Evolutionary conservation across 305 asterid genomes (phyloP).

Genomic region (Fraxinus ornus): DNA sequence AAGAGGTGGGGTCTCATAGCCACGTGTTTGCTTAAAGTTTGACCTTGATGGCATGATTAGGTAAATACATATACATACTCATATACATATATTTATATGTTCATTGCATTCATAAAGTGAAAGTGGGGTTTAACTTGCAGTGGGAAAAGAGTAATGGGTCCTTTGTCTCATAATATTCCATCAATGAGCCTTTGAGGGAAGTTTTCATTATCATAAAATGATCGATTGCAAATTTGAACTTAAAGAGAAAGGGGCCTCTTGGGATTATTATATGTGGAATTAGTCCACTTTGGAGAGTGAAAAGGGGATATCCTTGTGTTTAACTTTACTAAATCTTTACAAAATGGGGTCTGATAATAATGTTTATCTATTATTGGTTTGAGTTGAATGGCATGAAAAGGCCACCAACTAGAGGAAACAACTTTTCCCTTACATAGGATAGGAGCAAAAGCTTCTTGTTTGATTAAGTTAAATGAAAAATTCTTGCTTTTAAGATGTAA

Average conservation of each 20-base stretch:
- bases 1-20: constrained; percentile 16
- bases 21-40: constrained; percentile 50
- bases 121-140: constrained; percentile 52
- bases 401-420: constrained; percentile 19
- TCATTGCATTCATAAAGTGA: constrained; percentile 29
- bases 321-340: constrained; percentile 26
- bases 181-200: constrained; percentile 40
- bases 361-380: constrained; percentile 35
- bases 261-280: constrained; percentile 11
- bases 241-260: constrained; percentile 25
- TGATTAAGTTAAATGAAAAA: background rate
- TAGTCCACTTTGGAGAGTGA: background rate
- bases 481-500: background rate
- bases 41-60: constrained; percentile 43
- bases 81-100: background rate
- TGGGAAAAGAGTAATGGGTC: constrained; percentile 52
- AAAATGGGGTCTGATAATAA: constrained; percentile 27
- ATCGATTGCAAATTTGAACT: constrained; percentile 41
- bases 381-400: constrained; percentile 13
- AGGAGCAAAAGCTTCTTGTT: background rate
- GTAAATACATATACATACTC: too few relatives aligned
- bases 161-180: constrained; percentile 46
- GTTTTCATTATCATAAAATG: constrained; percentile 42
- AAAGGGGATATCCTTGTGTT: background rate
- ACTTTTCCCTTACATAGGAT: background rate